phyloP scores from a whole-genome alignment of 1,284 basidiomycete genomes.

The Neotropicomus parvogracilis region DNA sequence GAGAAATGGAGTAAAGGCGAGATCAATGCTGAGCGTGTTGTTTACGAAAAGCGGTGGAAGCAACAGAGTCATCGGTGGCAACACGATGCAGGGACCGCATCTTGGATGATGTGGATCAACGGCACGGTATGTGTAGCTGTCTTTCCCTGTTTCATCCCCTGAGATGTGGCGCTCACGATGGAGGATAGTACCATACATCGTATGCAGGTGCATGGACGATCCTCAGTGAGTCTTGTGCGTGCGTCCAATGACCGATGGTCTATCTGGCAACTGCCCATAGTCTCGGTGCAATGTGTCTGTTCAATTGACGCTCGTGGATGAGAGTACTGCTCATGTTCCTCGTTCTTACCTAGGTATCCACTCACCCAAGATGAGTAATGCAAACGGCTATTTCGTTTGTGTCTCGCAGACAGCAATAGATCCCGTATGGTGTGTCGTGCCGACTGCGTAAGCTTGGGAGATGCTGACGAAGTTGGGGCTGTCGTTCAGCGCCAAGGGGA shows the following conservation, averaged over 20 bases:
- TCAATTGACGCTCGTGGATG: neutral
- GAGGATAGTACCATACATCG: neutral
- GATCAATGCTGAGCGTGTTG: neutral
- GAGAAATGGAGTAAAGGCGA: neutral
- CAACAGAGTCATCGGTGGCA: neutral
- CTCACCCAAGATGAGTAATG: neutral
- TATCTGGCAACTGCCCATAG: neutral
- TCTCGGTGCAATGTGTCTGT: neutral
- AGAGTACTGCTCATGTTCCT: neutral
- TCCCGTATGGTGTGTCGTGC: neutral
- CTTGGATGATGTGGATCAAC: neutral
- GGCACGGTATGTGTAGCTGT: neutral
- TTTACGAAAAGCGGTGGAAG: conserved; percentile 3
- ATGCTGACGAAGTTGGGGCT: too few species aligned
- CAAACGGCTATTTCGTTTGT: neutral
- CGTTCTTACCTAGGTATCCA: neutral
- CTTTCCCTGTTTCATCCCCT: neutral
- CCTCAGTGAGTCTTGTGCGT: neutral
- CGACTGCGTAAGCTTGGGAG: neutral
- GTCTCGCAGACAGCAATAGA: neutral
- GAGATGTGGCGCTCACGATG: neutral
- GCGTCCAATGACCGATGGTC: neutral
- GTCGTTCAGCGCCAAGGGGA: too few species aligned
- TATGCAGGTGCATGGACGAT: neutral
- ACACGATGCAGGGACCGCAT: neutral